These are phyloP conservation scores for Primulina huaijiensis DNA, from an alignment of 257 asterid genomes.

Conservation along the genomic window DNA sequence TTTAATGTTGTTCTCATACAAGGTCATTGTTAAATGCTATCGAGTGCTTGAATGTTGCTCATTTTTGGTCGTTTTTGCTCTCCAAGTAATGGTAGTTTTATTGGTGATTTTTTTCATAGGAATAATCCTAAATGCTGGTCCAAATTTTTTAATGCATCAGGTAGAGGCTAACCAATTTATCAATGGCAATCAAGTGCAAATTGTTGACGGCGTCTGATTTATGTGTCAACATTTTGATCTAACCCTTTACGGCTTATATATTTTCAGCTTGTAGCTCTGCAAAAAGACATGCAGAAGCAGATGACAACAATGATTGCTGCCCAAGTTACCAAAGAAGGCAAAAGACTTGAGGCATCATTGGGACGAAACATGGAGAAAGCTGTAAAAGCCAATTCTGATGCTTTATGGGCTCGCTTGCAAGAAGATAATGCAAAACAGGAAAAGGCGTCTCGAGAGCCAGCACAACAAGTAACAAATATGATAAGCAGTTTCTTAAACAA, in stretches of 20 bases:
- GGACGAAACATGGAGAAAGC: slow-evolving; percentile 78
- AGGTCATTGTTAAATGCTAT: not conserved
- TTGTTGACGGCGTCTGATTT: slow-evolving; percentile 1
- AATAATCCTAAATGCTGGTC: not conserved
- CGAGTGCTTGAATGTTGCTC: not conserved
- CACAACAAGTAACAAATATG: slow-evolving; percentile 57
- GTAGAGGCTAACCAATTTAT: not conserved
- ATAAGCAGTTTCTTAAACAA: slow-evolving; percentile 68
- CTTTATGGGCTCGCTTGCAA: slow-evolving; percentile 82
- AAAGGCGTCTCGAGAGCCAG: slow-evolving; percentile 63
- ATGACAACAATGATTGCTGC: slow-evolving; percentile 56
- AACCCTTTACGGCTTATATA: slow-evolving; percentile 2
- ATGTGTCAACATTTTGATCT: slow-evolving; percentile 5
- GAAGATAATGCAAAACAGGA: slow-evolving; percentile 88
- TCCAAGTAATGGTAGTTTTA: not conserved
- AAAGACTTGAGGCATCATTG: slow-evolving; percentile 73
- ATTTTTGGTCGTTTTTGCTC: not conserved
- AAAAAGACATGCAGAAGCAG: slow-evolving; percentile 74
- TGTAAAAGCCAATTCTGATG: slow-evolving; percentile 75
- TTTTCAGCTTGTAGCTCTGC: slow-evolving; percentile 56
- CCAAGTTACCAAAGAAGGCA: slow-evolving; percentile 80
- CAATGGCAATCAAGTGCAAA: not conserved
- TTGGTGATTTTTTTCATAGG: not conserved
- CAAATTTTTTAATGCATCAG: not conserved
- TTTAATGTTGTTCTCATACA: not conserved